Evolutionary conservation across 2,329 filamentous ascomycete species (phyloP).

Genomic region (Seiridium unicorne): DNA sequence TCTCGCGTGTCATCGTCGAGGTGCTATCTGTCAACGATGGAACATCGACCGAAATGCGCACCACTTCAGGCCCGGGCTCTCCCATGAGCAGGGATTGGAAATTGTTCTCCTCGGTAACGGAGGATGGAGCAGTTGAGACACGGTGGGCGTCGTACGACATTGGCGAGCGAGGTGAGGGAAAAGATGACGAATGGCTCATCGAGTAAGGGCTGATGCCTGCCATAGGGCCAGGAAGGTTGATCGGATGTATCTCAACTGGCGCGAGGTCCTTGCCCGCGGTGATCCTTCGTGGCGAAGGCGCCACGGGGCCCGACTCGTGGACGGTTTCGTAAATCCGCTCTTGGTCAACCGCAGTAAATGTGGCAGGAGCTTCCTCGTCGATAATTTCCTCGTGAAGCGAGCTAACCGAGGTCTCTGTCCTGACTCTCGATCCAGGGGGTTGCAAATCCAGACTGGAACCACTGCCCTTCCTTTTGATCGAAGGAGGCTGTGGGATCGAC

Average conservation of each 20-base stretch:
- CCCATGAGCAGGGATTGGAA: constrained; percentile 71
- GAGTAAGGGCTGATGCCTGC: constrained; percentile 64
- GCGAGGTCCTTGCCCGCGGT: constrained; percentile 43
- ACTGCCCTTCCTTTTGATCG: constrained; percentile 43
- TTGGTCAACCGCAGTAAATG: constrained; percentile 35
- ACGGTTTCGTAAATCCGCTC: constrained; percentile 31
- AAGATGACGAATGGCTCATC: constrained; percentile 62
- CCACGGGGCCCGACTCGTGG: constrained; percentile 37
- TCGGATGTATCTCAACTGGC: constrained; percentile 49
- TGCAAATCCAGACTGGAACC: constrained; percentile 41
- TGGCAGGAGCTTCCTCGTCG: constrained; percentile 40
- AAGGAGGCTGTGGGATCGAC: constrained; percentile 10
- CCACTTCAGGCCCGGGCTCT: constrained; percentile 68
- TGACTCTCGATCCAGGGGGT: constrained; percentile 36
- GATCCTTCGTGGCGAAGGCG: constrained; percentile 43
- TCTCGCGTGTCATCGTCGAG: constrained; percentile 74
- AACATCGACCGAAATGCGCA: constrained; percentile 70
- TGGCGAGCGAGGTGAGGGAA: constrained; percentile 68
- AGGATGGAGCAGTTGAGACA: constrained; percentile 74
- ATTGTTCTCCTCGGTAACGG: constrained; percentile 67
- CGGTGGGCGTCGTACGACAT: constrained; percentile 70
- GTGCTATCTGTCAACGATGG: constrained; percentile 74
- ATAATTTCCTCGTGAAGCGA: constrained; percentile 53
- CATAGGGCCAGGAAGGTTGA: constrained; percentile 41
- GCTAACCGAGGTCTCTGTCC: constrained; percentile 46